Base-by-base conservation (phyloP, 2,329 filamentous ascomycete genomes). In the Colletotrichum orchidophilum region DNA sequence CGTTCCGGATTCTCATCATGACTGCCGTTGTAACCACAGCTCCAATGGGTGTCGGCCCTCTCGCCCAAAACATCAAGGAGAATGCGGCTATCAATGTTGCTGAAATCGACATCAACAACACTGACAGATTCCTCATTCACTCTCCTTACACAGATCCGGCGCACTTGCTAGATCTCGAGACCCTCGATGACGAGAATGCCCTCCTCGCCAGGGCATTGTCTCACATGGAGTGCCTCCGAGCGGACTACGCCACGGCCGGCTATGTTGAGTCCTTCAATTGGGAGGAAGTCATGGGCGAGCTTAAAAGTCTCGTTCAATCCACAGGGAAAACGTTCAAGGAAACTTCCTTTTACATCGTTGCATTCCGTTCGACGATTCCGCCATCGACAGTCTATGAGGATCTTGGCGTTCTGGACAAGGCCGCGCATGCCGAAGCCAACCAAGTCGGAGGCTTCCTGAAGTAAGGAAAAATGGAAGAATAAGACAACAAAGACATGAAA, bases 221-320 rank as follows among this genome's bases (percentile, higher is more conserved):
- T 31, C 83, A 84, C 15, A 85, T 97, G 74, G 85, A 84, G 70
- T 89, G 90, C 46, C 83, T 90, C 21, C 88, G 90, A 2, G 79
- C 85, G 8, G 91, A 95, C 78, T 97, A 97, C 81, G 93, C 94
- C 68, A 95, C 91, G 1, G 90, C 91, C 1, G 84, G 88, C 0
- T 97, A 97, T 81, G 80, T 85, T 3, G 87, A 91, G 2, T 90
- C 90, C 0, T 95, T 97, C 83, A 97, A 97, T 81, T 96, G 94
- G 91, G 73, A 79, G 3, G 82, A 88, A 52, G 86, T 94, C 15
- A 83, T 96, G 12, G 81, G 83, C 4, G 83, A 87, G 35, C 81
- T 96, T 62, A 85, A 82, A 67, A 77, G 83, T 1, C 83, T 95
- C 3, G 82, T 85, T 12, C 75, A 76, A 3, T 78, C 82, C 9